Evolutionary conservation across 371 early-diverging fungal genomes (phyloP).

Genomic region (Mucor saturninus): DNA sequence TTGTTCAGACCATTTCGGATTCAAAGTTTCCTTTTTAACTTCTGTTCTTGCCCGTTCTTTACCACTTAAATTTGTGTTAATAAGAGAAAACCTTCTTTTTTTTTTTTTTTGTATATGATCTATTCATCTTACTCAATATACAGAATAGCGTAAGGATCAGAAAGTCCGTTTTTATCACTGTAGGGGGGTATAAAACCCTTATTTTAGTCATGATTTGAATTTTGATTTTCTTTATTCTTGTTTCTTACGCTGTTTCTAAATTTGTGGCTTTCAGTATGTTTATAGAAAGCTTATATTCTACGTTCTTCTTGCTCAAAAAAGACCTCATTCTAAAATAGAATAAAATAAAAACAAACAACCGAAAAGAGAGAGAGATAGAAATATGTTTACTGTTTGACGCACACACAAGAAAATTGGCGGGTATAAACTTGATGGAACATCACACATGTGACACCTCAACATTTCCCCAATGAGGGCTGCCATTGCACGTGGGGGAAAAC

Average conservation of each 20-base stretch:
- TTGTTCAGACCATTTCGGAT: constrained; percentile 76
- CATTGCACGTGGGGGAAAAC: no score
- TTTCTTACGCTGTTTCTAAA: constrained; percentile 37
- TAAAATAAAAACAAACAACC: background rate
- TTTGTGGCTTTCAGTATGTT: constrained; percentile 28
- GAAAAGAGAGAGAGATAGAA: background rate
- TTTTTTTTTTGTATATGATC: background rate
- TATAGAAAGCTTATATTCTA: constrained; percentile 24
- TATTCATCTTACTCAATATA: constrained; percentile 34
- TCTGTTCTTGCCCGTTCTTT: constrained; percentile 66
- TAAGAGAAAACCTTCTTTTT: background rate
- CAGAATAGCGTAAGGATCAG: constrained; percentile 63
- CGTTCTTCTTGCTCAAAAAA: constrained; percentile 6
- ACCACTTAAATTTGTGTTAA: constrained; percentile 29
- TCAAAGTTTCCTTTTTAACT: constrained; percentile 66
- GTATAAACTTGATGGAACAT: background rate
- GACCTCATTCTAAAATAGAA: no score
- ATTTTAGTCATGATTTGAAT: background rate
- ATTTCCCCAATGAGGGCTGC: no score
- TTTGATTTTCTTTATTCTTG: background rate
- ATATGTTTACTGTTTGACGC: background rate
- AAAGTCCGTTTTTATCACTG: constrained; percentile 62
- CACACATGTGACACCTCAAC: background rate
- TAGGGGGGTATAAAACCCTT: background rate
- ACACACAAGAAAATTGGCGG: background rate